Percentiles rank a stretch among this genome's conserved stretches.
These are phyloP conservation scores for Aspergillus glaucus DNA, from an alignment of 2,329 filamentous ascomycete species.

Conservation along the genomic window DNA sequence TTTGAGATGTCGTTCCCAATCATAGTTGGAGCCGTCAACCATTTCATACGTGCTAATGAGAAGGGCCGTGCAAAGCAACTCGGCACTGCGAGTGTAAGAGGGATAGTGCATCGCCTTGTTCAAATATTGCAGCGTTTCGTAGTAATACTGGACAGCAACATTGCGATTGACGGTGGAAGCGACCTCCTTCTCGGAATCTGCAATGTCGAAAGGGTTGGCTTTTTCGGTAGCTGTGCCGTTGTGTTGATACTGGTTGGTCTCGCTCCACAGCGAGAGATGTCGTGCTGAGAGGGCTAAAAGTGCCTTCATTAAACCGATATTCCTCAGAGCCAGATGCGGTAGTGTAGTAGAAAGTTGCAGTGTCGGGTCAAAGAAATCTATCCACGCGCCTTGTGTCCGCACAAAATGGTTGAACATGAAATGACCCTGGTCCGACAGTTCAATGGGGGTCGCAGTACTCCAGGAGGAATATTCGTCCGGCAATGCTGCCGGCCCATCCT, in stretches of 20 bases:
- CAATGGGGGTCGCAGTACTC: slow-evolving; percentile 6
- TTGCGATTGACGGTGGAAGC: slow-evolving; percentile 27
- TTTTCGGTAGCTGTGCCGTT: not conserved
- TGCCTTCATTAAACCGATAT: slow-evolving; percentile 53
- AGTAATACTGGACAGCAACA: slow-evolving; percentile 50
- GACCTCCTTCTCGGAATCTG: not conserved
- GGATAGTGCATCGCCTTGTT: slow-evolving; percentile 54
- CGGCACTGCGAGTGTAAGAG: slow-evolving; percentile 52
- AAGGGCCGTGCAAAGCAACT: slow-evolving; percentile 54
- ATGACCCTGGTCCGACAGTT: slow-evolving; percentile 7
- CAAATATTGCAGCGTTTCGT: slow-evolving; percentile 57
- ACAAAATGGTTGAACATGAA: slow-evolving; percentile 12
- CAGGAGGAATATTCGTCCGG: slow-evolving; percentile 11
- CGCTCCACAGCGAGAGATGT: slow-evolving; percentile 39
- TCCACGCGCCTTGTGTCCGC: slow-evolving; percentile 24
- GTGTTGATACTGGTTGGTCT: not conserved
- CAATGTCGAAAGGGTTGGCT: not conserved
- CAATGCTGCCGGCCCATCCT: slow-evolving; percentile 1
- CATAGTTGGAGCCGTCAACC: slow-evolving; percentile 53
- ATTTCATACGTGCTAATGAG: slow-evolving; percentile 61
- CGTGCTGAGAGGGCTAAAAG: slow-evolving; percentile 52
- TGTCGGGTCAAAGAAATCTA: slow-evolving; percentile 41
- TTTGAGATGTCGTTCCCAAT: slow-evolving; percentile 58
- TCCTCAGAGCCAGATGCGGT: slow-evolving; percentile 42
- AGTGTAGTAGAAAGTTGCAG: slow-evolving; percentile 34